These are phyloP conservation scores for Hippophae tibetana DNA, from an alignment of 306 rosid species.

Conservation along the genomic window DNA sequence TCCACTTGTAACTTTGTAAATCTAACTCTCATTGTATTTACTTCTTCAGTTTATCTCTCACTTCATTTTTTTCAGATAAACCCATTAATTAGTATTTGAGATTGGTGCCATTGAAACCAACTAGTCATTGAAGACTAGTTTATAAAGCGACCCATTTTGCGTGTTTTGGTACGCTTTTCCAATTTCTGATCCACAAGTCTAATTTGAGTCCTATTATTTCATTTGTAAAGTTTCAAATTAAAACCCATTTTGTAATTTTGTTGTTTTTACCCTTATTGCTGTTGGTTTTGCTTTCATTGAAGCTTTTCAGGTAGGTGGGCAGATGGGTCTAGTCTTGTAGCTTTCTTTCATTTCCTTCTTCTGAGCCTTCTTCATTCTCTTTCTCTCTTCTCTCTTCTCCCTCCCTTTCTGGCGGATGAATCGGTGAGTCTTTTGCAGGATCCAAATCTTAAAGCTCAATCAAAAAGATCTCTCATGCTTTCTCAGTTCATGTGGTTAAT, in stretches of 20 bases:
- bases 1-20: too few species aligned
- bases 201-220: background rate
- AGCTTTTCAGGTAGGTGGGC: conserved; percentile 30
- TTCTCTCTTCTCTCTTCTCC: background rate
- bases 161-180: background rate
- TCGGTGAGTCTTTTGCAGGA: conserved; percentile 41
- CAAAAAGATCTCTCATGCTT: conserved; percentile 27
- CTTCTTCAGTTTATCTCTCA: too few species aligned
- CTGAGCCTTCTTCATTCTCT: too few species aligned
- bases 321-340: conserved; percentile 28
- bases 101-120: too few species aligned
- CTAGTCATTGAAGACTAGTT: too few species aligned
- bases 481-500: conserved; percentile 5
- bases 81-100: too few species aligned
- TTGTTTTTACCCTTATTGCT: conserved; percentile 14
- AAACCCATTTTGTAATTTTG: conserved; percentile 1
- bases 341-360: conserved; percentile 3
- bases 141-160: background rate
- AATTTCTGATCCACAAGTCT: background rate
- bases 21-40: too few species aligned
- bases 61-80: too few species aligned
- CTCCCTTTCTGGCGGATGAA: conserved; percentile 37
- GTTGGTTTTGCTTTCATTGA: conserved; percentile 33
- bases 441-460: conserved; percentile 17
- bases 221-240: too few species aligned